These are phyloP conservation scores for Collybia nuda DNA, from an alignment of 768 basidiomycete species.

Conservation along the genomic window DNA sequence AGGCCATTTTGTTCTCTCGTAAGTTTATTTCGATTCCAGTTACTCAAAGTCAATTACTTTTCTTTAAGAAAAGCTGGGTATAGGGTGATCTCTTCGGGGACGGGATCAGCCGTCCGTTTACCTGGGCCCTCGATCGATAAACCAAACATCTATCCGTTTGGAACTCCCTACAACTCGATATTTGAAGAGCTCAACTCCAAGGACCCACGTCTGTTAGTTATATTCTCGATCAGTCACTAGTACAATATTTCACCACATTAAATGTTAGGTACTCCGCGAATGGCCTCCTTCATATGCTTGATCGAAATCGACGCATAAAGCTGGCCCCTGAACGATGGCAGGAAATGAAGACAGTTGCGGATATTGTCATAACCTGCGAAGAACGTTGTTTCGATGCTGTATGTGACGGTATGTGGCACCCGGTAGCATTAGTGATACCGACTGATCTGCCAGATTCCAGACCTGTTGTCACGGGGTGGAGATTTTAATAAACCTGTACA, in stretches of 20 bases:
- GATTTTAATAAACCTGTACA: conserved; percentile 95
- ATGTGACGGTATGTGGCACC: conserved; percentile 76
- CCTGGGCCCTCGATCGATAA: conserved; percentile 97
- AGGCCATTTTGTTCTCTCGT: conserved; percentile 90
- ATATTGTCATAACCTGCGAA: conserved; percentile 98
- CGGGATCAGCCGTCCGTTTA: conserved; percentile 94
- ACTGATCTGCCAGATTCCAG: conserved; percentile 34
- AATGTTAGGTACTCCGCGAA: conserved; percentile 82
- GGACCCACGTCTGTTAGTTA: conserved; percentile 77
- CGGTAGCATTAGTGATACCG: conserved; percentile 3
- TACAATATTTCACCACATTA: conserved; percentile 3
- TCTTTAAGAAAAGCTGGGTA: conserved; percentile 80
- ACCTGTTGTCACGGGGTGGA: conserved; percentile 83
- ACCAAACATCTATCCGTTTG: conserved; percentile 95
- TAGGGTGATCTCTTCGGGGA: conserved; percentile 91
- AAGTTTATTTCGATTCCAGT: conserved; percentile 31
- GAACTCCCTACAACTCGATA: conserved; percentile 95
- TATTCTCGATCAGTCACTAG: background rate
- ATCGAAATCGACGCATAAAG: conserved; percentile 92
- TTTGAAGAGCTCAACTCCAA: conserved; percentile 87
- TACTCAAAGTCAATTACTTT: conserved; percentile 7
- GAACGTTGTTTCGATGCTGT: conserved; percentile 98
- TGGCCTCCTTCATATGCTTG: conserved; percentile 93
- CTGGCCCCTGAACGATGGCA: conserved; percentile 96
- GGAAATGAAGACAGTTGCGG: conserved; percentile 84